Base-by-base conservation (phyloP, 768 basidiomycete genomes). In the Phanerochaete carnosa region DNA sequence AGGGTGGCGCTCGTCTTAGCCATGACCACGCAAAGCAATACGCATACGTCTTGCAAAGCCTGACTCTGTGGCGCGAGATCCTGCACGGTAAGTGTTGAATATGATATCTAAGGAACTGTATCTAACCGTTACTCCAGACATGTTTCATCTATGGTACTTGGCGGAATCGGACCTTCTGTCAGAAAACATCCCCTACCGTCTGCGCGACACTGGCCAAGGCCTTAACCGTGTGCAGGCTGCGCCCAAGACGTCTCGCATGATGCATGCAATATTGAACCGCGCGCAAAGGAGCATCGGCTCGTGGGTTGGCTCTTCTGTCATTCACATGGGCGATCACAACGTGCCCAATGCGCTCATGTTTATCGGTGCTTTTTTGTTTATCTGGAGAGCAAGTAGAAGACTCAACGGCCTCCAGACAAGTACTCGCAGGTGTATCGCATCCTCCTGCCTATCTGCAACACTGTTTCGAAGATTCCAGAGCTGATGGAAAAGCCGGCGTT, bases 341-440 rank as follows among this genome's bases (percentile, higher is more conserved):
- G 89, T 92, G 23, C 89, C 89, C 4, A 92, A 90, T 66, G 90
- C 92, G 2, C 79, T 94, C 52, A 84, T 94, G 75, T 94, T 94
- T 80, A 92, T 94, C 66, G 90, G 82, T 80, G 64, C 60, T 68
- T 50, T 2, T 16, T 22, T n/a, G n/a, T n/a, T 49, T 12, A 43
- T 43, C 39, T 43, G 12, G n/a, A 43, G 12, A 43, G 13, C 13
- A 43, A 12, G 12, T n/a, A n/a, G 11, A 43, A 32, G 2, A 11
- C 43, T 55, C 28, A 30, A 1, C 19, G 9, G 35, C 16, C 23
- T 28, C 13, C 49, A 83, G 83, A 94, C 81, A 94, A 94, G 70
- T 94, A 94, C 74, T 92, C 92, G 13, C 92, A 94, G 70, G 89
- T 94, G 51, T 94, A 94, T 74, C 89, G 92, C 65, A 94, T 94